phyloP scores from a whole-genome alignment of 2,329 filamentous ascomycete genomes.

The Penicillium palitans region DNA sequence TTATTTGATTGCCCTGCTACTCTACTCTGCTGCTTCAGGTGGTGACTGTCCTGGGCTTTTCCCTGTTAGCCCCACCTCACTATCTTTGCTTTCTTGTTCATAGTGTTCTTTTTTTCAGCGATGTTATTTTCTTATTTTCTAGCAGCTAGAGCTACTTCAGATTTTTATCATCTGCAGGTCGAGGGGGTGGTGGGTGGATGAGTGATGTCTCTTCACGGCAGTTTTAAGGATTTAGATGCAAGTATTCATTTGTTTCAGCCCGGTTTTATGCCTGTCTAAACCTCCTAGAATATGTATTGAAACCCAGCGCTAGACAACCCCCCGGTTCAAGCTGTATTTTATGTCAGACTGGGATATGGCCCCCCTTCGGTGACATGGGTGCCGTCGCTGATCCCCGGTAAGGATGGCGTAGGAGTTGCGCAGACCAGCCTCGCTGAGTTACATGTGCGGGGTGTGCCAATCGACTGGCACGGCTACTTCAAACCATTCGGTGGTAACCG shows the following conservation, averaged over 20 bases:
- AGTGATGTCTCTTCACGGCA: slow-evolving; percentile 21
- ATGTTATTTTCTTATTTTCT: slow-evolving; percentile 6
- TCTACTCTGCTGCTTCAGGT: slow-evolving; percentile 17
- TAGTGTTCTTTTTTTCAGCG: slow-evolving; percentile 22
- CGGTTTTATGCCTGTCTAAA: background rate
- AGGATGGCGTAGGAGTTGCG: too few species aligned
- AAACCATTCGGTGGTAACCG: too few species aligned
- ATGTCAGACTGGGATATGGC: too few species aligned
- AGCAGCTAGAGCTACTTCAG: slow-evolving; percentile 13
- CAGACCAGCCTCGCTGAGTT: too few species aligned
- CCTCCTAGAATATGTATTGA: background rate
- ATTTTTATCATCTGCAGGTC: slow-evolving; percentile 15
- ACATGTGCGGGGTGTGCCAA: too few species aligned
- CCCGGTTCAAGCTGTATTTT: background rate
- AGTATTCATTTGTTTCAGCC: background rate
- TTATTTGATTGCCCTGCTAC: slow-evolving; percentile 17
- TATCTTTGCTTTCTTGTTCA: slow-evolving; percentile 23
- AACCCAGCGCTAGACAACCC: background rate
- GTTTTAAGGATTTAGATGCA: slow-evolving; percentile 14
- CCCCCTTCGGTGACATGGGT: too few species aligned
- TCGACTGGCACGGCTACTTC: too few species aligned
- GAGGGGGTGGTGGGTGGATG: slow-evolving; percentile 17
- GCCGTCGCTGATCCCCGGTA: too few species aligned
- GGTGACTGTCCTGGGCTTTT: slow-evolving; percentile 7
- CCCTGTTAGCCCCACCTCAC: background rate